phyloP scores from a whole-genome alignment of 2,329 filamentous ascomycete genomes.

The Acrodontium crateriforme region DNA sequence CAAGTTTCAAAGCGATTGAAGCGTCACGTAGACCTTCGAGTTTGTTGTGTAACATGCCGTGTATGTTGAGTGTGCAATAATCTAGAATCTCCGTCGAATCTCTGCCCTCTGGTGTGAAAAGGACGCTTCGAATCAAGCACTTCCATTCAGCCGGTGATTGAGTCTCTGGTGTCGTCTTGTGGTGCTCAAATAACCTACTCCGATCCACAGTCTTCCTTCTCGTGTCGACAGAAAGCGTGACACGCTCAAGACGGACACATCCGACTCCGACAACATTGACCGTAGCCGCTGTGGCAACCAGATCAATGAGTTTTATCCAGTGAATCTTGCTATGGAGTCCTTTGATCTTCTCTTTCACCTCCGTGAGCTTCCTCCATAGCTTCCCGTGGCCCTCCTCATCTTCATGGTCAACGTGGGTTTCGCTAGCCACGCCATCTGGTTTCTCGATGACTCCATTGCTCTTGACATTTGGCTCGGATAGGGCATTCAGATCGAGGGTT shows the following conservation, averaged over 20 bases:
- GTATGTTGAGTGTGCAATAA: slow-evolving; percentile 74
- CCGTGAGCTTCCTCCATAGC: slow-evolving; percentile 68
- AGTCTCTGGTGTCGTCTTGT: slow-evolving; percentile 47
- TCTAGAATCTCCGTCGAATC: slow-evolving; percentile 84
- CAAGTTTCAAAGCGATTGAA: slow-evolving; percentile 78
- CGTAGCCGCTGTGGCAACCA: slow-evolving; percentile 69
- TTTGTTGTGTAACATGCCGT: slow-evolving; percentile 77
- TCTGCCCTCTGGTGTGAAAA: slow-evolving; percentile 73
- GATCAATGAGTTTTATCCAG: slow-evolving; percentile 79
- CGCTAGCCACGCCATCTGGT: slow-evolving; percentile 5
- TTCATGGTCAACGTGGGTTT: slow-evolving; percentile 8
- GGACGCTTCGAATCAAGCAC: slow-evolving; percentile 65
- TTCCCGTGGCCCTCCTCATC: slow-evolving; percentile 38
- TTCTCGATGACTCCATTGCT: slow-evolving; percentile 7
- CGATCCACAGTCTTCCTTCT: slow-evolving; percentile 82
- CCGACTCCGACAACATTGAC: slow-evolving; percentile 70
- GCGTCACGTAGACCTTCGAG: slow-evolving; percentile 80
- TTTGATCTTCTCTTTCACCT: slow-evolving; percentile 75
- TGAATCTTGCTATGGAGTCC: slow-evolving; percentile 71
- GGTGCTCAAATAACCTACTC: slow-evolving; percentile 74
- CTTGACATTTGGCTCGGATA: slow-evolving; percentile 27
- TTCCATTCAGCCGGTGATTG: slow-evolving; percentile 89
- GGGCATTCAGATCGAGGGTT: slow-evolving; percentile 60
- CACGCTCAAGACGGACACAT: slow-evolving; percentile 67
- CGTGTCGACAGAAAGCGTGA: slow-evolving; percentile 82